These are phyloP conservation scores for Botrytis pseudocinerea DNA, from an alignment of 2,329 filamentous ascomycete species.

Conservation along the genomic window DNA sequence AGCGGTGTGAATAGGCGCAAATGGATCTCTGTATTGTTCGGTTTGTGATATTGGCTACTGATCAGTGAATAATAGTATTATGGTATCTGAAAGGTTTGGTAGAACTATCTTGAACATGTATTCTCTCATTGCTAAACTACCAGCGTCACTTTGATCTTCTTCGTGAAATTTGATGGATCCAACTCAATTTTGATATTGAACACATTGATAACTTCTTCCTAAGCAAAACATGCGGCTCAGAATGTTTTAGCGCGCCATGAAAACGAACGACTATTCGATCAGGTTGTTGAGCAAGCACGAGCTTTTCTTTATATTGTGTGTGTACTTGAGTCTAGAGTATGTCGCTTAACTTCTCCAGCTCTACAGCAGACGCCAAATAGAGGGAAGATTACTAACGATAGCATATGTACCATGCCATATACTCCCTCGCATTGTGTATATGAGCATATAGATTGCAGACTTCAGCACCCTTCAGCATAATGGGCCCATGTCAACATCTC, in stretches of 20 bases:
- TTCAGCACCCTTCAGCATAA: background rate
- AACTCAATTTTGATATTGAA: background rate
- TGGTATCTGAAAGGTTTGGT: accelerated
- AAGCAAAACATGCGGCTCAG: background rate
- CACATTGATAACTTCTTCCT: background rate
- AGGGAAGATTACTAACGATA: too few species aligned
- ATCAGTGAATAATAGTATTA: background rate
- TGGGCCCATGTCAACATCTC: background rate
- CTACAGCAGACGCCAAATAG: background rate
- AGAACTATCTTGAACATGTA: background rate
- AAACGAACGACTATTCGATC: background rate
- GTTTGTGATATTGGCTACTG: background rate
- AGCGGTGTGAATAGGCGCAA: background rate
- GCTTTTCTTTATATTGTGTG: background rate
- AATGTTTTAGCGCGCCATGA: background rate
- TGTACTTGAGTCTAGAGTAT: background rate
- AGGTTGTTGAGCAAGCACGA: background rate
- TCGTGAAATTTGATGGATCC: background rate
- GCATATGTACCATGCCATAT: background rate
- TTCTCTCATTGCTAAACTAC: background rate
- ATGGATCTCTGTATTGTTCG: background rate
- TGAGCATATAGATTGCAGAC: background rate
- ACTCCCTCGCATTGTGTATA: background rate
- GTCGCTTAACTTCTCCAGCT: background rate
- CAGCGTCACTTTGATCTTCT: background rate